Base-by-base conservation (phyloP, 129 eudicot species). In the Flaveria trinervia region DNA sequence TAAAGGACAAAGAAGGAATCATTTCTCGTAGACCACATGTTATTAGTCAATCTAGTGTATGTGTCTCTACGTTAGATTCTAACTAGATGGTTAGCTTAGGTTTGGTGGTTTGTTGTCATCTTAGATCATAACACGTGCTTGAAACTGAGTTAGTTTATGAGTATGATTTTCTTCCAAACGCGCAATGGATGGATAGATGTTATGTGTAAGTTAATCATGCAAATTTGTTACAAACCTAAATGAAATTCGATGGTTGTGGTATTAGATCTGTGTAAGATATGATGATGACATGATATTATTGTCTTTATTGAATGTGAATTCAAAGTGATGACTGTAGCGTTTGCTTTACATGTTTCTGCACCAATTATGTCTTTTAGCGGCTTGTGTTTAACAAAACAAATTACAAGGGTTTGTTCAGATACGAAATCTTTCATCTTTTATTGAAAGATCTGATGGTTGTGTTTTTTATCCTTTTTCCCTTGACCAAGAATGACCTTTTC, bases 1-100 rank as follows among this genome's bases (percentile, higher is more conserved):
- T 43, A 39, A 84, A 76, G 79, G 84, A 80, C 79, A 73, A 51
- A 13, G 20, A 57, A 11, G 81, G 86, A 87, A 76, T 87, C 83
- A 75, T 80, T 83, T 81, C 43, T 56, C 86, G 46, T 79, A 78
- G 70, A 69, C 67, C 82, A 71, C 77, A 79, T 71, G 82, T 79
- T 79, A 7, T 70, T 71, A 71, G 82, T 72, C 79, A 77, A 82
- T 77, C 54, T 60, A 76, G 46, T 26, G n/a, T 8, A 16, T 30
- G 70, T 68, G 45, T 59, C 65, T 41, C 60, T 50, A 9, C 49
- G 75, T 68, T 82, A 70, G 77, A 60, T 80, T 69, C 30, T 54
- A 22, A 16, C 49, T 33, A 33, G 39, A 33, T 33, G 39, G 6
- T 33, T 33, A 33, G 39, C 39, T 4, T 6, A 33, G 39, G 4